A percentile compares a stretch with the other conserved stretches of the same genome.
These are phyloP conservation scores for Echeveria elegans DNA, from an alignment of 164 flowering plant genomes.

Conservation along the genomic window DNA sequence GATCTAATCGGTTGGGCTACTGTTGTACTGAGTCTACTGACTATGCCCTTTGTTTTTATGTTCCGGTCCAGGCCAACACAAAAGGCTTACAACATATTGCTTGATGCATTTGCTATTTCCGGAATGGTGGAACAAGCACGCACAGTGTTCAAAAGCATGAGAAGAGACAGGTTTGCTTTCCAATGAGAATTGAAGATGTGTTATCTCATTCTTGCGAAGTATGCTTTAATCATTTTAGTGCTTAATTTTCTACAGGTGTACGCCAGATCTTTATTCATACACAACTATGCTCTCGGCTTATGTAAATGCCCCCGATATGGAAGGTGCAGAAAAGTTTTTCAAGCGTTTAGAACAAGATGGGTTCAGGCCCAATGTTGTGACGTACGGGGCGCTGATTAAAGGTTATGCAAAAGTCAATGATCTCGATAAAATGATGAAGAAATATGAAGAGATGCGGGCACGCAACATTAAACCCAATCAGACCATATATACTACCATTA, in stretches of 20 bases:
- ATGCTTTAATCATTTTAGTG: not conserved
- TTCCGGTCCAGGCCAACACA: conserved; percentile 65
- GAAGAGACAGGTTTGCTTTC: conserved; percentile 75
- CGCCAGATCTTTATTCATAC: conserved; percentile 84
- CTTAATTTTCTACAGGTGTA: conserved; percentile 32
- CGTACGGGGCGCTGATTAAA: conserved; percentile 80
- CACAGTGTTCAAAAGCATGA: conserved; percentile 88
- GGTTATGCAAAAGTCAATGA: conserved; percentile 70
- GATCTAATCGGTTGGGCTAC: not conserved
- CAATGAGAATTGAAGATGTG: not conserved
- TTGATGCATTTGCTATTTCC: conserved; percentile 93
- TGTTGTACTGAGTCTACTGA: conserved; percentile 1
- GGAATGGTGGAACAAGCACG: conserved; percentile 95
- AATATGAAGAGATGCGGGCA: conserved; percentile 60
- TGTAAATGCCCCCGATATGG: conserved; percentile 92
- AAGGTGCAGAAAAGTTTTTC: conserved; percentile 88
- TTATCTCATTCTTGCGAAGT: not conserved
- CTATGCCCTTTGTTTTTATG: not conserved
- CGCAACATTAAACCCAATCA: conserved; percentile 56
- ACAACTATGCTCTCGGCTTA: conserved; percentile 88
- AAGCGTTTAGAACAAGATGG: conserved; percentile 60
- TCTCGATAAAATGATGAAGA: conserved; percentile 80
- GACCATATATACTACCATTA: conserved; percentile 71
- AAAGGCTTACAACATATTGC: conserved; percentile 86
- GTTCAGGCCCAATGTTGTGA: conserved; percentile 58